Conservation (phyloP, 1,139 yeast genomes). For the Geotrichum armillariae region DNA sequence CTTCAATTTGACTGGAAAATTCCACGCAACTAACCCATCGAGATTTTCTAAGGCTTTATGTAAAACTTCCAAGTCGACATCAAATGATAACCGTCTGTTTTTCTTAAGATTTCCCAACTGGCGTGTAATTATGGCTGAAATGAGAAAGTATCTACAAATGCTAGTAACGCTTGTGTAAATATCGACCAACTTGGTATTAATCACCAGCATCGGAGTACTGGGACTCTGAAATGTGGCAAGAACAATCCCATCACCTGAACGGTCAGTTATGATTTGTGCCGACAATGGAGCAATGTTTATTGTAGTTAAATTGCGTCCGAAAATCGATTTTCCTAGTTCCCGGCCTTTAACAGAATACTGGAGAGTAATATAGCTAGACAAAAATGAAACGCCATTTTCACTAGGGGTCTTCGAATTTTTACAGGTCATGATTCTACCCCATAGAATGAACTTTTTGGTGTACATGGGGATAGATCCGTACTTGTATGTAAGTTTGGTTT, state of each 20-base stretch:
- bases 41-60: constrained; percentile 6
- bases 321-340: not conserved
- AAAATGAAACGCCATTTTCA: constrained; percentile 4
- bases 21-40: constrained; percentile 5
- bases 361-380: constrained; percentile 9
- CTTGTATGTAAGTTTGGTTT: constrained; percentile 1
- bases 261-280: constrained; percentile 1
- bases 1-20: constrained; percentile 8
- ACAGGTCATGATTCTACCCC: not conserved
- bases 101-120: not conserved
- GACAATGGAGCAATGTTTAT: not conserved
- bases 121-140: not conserved
- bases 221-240: constrained; percentile 4
- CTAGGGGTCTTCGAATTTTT: not conserved
- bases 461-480: constrained; percentile 6
- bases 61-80: constrained; percentile 3
- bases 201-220: not conserved
- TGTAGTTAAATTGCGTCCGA: not conserved
- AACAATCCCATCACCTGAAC: constrained; percentile 5
- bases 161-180: constrained; percentile 9
- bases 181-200: constrained; percentile 1
- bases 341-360: not conserved
- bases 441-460: constrained; percentile 7
- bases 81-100: not conserved
- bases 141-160: not conserved